A percentile compares a stretch with the other conserved stretches of the same genome.
phyloP scores from a whole-genome alignment of 306 rosid species.

The Cucurbita ficifolia region DNA sequence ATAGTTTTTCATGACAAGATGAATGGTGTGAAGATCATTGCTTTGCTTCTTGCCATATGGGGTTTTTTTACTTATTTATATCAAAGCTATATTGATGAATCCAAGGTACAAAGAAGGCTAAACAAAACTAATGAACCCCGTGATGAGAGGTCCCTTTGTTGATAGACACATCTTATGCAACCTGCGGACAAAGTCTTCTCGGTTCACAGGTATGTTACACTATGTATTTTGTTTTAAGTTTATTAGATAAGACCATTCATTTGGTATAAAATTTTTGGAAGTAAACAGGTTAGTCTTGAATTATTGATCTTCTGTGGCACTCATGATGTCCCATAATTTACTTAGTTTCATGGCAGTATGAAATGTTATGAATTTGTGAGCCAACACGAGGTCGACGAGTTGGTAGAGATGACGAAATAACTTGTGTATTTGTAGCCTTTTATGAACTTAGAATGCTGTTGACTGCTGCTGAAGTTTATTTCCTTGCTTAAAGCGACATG shows the following conservation, averaged over 20 bases:
- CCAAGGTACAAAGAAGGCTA: slow-evolving; percentile 23
- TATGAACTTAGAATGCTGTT: background rate
- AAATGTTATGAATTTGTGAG: background rate
- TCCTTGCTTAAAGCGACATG: background rate
- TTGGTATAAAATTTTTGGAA: background rate
- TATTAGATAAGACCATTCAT: background rate
- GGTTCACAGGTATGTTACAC: background rate
- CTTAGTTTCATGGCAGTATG: background rate
- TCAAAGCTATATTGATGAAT: slow-evolving; percentile 71
- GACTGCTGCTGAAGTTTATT: background rate
- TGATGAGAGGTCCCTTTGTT: slow-evolving; percentile 9
- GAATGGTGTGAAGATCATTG: slow-evolving; percentile 73
- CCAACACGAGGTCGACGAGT: background rate
- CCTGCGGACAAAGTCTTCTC: background rate
- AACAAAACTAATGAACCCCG: slow-evolving; percentile 10
- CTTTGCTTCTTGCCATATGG: slow-evolving; percentile 84
- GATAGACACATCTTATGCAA: background rate
- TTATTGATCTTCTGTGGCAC: background rate
- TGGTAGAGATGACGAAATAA: background rate
- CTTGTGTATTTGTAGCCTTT: background rate
- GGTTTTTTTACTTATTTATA: slow-evolving; percentile 61
- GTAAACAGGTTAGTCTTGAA: background rate
- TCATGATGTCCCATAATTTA: background rate
- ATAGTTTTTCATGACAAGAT: slow-evolving; percentile 66
- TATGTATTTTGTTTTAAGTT: background rate